A percentile compares a stretch with the other conserved stretches of the same genome.
These are phyloP conservation scores for Crepidotus variabilis DNA, from an alignment of 768 basidiomycete genomes.

Conservation along the genomic window DNA sequence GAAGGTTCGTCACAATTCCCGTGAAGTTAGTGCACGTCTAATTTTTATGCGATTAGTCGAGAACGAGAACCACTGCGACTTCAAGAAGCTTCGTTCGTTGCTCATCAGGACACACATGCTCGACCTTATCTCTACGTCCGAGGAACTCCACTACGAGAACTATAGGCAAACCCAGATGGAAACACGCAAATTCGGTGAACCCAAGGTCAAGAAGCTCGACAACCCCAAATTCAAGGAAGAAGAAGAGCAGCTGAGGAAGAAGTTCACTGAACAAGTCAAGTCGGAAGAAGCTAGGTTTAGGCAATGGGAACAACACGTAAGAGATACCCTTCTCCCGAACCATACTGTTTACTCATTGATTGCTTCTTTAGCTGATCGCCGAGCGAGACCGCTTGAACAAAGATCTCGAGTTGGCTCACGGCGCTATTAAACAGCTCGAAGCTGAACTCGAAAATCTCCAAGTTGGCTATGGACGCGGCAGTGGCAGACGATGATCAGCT, in stretches of 20 bases:
- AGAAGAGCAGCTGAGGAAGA: constrained; percentile 93
- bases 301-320: constrained; percentile 98
- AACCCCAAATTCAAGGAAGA: constrained; percentile 99
- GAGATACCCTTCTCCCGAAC: constrained; percentile 25
- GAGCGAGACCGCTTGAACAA: constrained; percentile 99
- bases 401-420: constrained; percentile 91
- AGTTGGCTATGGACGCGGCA: constrained; percentile 78
- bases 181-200: constrained; percentile 97
- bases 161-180: constrained; percentile 99
- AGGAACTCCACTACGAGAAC: constrained; percentile 96
- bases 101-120: constrained; percentile 98
- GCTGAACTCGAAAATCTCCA: constrained; percentile 88
- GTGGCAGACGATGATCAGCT: constrained; percentile 51
- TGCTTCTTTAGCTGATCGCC: constrained; percentile 77
- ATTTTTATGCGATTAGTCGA: constrained; percentile 58
- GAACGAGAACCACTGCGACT: constrained; percentile 99
- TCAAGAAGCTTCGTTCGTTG: constrained; percentile 93
- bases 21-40: too few relatives aligned
- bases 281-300: constrained; percentile 96
- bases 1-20: constrained; percentile 58
- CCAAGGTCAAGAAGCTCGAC: constrained; percentile 97
- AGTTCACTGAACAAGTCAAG: constrained; percentile 99
- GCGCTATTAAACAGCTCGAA: constrained; percentile 88
- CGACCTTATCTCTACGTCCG: constrained; percentile 93
- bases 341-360: constrained; percentile 8